phyloP scores from a whole-genome alignment of 441 rosid species.

The Erysimum cheiri region DNA sequence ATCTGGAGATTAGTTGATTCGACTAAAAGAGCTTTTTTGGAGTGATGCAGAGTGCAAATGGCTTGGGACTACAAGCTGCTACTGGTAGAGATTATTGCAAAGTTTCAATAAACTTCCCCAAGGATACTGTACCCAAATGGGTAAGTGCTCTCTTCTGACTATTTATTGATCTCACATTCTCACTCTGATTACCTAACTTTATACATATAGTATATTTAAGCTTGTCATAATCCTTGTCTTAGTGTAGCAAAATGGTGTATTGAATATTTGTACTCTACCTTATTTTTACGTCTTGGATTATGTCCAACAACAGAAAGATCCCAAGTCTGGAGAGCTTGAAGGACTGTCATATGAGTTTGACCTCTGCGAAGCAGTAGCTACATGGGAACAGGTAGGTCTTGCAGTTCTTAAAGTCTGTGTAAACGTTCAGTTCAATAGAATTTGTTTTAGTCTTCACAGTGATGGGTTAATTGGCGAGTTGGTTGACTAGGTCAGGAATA shows the following conservation, averaged over 20 bases:
- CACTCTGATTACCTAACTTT: not conserved
- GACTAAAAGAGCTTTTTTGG: not conserved
- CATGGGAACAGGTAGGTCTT: conserved; percentile 89
- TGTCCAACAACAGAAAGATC: conserved; percentile 69
- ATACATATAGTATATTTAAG: conserved; percentile 5
- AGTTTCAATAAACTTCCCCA: conserved; percentile 70
- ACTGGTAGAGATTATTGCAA: conserved; percentile 70
- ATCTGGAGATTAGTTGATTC: conserved; percentile 13
- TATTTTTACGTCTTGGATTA: conserved; percentile 1
- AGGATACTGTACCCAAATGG: conserved; percentile 86
- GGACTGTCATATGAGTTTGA: conserved; percentile 79
- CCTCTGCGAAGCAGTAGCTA: conserved; percentile 91
- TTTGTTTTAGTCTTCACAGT: conserved; percentile 42
- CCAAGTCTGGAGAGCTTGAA: conserved; percentile 83
- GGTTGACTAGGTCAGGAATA: conserved; percentile 83
- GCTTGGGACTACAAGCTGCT: conserved; percentile 80
- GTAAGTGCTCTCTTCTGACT: conserved; percentile 45
- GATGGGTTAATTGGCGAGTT: conserved; percentile 60
- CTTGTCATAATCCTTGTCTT: not conserved
- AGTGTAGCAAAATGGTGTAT: conserved; percentile 3
- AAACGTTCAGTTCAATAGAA: conserved; percentile 16
- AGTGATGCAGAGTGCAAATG: conserved; percentile 79
- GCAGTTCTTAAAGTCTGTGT: conserved; percentile 16
- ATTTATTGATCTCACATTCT: not conserved
- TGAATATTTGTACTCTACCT: conserved; percentile 1